Percentiles rank a stretch among this genome's conserved stretches.
Evolutionary conservation across 129 eudicot species (phyloP).

Genomic region (Escallonia herrerae): DNA sequence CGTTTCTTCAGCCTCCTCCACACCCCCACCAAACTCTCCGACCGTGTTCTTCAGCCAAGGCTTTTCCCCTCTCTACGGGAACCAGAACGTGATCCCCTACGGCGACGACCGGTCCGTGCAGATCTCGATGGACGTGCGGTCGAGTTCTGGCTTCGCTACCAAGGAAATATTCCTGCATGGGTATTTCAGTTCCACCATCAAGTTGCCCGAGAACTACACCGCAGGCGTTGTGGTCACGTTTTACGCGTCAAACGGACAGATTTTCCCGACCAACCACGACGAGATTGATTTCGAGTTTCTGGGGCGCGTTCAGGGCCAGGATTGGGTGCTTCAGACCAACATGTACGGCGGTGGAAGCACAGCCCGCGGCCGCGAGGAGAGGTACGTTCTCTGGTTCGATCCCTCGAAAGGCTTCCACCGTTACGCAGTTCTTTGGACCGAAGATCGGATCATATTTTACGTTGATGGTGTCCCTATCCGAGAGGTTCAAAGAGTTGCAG

Average conservation of each 20-base stretch:
- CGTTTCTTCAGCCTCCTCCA: too few species aligned
- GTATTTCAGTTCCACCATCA: too few species aligned
- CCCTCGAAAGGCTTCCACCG: constrained; percentile 51
- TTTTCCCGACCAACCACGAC: constrained; percentile 49
- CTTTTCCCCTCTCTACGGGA: too few species aligned
- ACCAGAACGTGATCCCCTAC: too few species aligned
- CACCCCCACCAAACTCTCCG: too few species aligned
- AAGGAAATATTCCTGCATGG: too few species aligned
- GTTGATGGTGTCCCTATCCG: constrained; percentile 8
- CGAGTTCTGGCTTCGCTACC: too few species aligned
- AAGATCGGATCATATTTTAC: constrained; percentile 33
- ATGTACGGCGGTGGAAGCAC: constrained; percentile 61
- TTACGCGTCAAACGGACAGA: constrained; percentile 39
- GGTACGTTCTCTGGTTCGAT: constrained; percentile 58
- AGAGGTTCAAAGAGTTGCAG: constrained; percentile 7
- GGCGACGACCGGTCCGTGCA: too few species aligned
- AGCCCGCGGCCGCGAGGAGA: constrained; percentile 43
- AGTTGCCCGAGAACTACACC: too few species aligned
- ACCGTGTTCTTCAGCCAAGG: too few species aligned
- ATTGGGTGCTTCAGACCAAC: constrained; percentile 56
- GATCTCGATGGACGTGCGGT: too few species aligned
- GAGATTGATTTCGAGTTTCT: constrained; percentile 55
- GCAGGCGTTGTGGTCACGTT: too few species aligned
- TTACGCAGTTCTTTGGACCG: constrained; percentile 49
- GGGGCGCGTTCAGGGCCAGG: constrained; percentile 51